Conservation (phyloP, 345 rosid genomes). For the Salix suchowensis region DNA sequence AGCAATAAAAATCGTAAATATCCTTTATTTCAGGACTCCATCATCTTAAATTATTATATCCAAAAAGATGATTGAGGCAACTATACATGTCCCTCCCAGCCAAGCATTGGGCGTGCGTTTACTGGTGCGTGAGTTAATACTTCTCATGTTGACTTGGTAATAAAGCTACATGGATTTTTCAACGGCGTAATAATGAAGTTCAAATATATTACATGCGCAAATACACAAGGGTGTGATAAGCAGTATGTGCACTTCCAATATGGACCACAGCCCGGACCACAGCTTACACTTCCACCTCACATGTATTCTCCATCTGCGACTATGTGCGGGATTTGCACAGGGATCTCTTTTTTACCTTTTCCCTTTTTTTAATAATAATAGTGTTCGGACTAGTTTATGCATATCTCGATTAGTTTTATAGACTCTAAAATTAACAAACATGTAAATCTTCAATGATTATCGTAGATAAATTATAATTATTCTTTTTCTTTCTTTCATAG, state of each 20-base stretch:
- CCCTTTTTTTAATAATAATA: too few species aligned
- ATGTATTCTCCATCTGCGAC: neutral
- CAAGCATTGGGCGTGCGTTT: neutral
- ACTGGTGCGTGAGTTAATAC: neutral
- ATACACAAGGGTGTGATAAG: neutral
- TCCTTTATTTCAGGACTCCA: too few species aligned
- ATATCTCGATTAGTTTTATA: too few species aligned
- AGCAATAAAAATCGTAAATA: too few species aligned
- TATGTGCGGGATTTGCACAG: neutral
- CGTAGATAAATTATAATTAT: too few species aligned
- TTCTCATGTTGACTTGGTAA: neutral
- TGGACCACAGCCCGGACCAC: constrained; percentile 8
- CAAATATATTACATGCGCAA: neutral
- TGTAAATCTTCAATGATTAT: too few species aligned
- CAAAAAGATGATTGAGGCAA: neutral
- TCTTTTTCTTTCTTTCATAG: too few species aligned
- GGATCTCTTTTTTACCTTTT: neutral
- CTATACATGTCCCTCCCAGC: neutral
- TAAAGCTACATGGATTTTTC: neutral
- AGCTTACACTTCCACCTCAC: neutral
- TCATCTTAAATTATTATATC: too few species aligned
- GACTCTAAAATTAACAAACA: too few species aligned
- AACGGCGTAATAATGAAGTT: constrained; percentile 4
- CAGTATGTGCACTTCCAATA: neutral
- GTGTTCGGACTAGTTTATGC: too few species aligned